Evolutionary conservation across 23 red algal genomes (phyloP).

Genomic region (Gracilaria caudata): DNA sequence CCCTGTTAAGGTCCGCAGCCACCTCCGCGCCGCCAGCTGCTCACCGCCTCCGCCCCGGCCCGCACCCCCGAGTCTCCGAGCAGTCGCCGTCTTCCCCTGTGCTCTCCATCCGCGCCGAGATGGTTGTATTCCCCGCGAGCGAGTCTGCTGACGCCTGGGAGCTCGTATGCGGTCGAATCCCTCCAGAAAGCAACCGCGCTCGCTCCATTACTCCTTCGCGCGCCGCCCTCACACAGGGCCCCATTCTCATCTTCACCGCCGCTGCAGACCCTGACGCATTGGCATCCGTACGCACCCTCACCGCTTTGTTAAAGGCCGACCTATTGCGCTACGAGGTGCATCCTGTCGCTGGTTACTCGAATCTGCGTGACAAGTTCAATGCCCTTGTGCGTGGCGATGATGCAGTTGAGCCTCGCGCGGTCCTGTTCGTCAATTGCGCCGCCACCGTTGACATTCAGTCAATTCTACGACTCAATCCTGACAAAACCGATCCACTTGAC

Average conservation of each 20-base stretch:
- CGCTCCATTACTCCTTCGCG: constrained; percentile 21
- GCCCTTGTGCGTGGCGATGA: constrained; percentile 39
- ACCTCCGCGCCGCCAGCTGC: not conserved
- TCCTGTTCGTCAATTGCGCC: constrained; percentile 84
- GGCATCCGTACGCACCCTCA: constrained; percentile 75
- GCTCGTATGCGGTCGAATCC: constrained; percentile 35
- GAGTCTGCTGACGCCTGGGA: constrained; percentile 56
- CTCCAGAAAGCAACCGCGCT: constrained; percentile 2
- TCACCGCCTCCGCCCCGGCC: constrained; percentile 11
- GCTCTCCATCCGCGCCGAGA: not conserved
- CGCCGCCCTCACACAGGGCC: constrained; percentile 49
- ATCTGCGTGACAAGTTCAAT: constrained; percentile 69
- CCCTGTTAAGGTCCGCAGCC: not conserved
- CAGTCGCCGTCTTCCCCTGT: not conserved
- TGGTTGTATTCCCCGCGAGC: constrained; percentile 43
- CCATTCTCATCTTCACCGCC: constrained; percentile 86
- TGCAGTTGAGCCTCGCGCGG: constrained; percentile 64
- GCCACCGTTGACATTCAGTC: constrained; percentile 78
- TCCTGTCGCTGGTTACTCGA: constrained; percentile 77
- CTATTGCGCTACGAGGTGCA: constrained; percentile 88
- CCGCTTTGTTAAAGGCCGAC: constrained; percentile 74
- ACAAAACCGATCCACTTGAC: not conserved
- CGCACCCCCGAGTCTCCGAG: not conserved
- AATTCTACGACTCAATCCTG: constrained; percentile 38
- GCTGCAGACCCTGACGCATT: constrained; percentile 79